A percentile compares a stretch with the other conserved stretches of the same genome.
Evolutionary conservation across 306 rosid species (phyloP).

Genomic region (Fragaria nilgerrensis): DNA sequence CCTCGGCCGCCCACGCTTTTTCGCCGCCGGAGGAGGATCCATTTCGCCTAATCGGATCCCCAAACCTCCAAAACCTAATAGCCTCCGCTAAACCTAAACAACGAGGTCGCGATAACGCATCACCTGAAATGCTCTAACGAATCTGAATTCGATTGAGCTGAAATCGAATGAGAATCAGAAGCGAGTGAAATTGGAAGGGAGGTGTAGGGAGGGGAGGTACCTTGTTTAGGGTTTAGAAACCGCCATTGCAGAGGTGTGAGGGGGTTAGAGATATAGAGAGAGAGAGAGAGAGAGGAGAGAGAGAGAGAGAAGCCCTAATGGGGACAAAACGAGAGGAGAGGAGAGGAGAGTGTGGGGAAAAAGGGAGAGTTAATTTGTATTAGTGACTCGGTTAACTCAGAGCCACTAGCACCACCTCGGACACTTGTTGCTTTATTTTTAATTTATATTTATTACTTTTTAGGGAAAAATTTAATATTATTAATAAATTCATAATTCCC

Average conservation of each 20-base stretch:
- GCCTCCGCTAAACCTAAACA: not conserved
- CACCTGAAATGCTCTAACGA: conserved; percentile 29
- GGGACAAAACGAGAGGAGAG: conserved; percentile 4
- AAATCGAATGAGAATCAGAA: not conserved
- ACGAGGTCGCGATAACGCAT: conserved; percentile 2
- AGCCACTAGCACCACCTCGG: not conserved
- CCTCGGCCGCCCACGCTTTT: conserved; percentile 92
- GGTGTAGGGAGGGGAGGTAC: not conserved
- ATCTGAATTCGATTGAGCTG: not conserved
- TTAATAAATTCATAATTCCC: not conserved
- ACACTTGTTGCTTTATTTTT: not conserved
- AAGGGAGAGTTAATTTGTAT: conserved; percentile 36
- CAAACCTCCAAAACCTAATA: conserved; percentile 18
- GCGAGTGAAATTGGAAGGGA: not conserved
- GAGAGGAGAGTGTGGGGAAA: not conserved
- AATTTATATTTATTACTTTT: no score
- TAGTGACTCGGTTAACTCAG: conserved; percentile 28
- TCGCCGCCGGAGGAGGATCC: conserved; percentile 63
- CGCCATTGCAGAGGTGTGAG: conserved; percentile 28
- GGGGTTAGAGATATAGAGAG: conserved; percentile 25
- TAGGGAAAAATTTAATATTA: no score
- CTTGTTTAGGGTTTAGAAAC: conserved; percentile 37
- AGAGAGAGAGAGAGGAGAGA: conserved; percentile 14
- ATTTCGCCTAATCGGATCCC: conserved; percentile 33
- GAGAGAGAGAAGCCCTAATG: conserved; percentile 23